Evolutionary conservation across 805 yeast genomes (phyloP).

Genomic region (Yarrowia sp.): DNA sequence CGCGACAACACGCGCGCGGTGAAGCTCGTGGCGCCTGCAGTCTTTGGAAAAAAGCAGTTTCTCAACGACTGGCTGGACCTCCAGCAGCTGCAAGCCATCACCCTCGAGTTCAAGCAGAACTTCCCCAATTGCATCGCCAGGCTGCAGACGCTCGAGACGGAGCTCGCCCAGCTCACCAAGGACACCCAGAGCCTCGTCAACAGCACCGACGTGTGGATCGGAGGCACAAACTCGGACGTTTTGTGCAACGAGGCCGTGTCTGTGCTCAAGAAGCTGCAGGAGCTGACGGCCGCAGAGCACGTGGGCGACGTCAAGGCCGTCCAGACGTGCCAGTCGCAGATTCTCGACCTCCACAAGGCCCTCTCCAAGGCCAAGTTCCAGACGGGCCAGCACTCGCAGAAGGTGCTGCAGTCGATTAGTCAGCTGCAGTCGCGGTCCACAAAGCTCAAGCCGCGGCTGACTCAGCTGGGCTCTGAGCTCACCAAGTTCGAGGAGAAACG

Average conservation of each 20-base stretch:
- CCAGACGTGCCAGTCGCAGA: background rate
- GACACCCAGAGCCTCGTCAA: background rate
- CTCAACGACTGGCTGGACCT: constrained; percentile 15
- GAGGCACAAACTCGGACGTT: background rate
- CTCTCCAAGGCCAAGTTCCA: constrained; percentile 7
- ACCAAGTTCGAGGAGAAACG: constrained; percentile 36
- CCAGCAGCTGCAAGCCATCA: background rate
- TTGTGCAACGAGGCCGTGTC: background rate
- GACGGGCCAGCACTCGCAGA: constrained; percentile 7
- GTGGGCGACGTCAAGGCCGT: background rate
- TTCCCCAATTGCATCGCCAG: background rate
- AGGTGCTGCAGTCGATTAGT: constrained; percentile 2
- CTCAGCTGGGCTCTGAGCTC: constrained; percentile 32
- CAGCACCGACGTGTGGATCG: constrained; percentile 3
- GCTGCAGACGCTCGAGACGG: background rate
- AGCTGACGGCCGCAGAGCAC: background rate
- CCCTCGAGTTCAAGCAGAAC: background rate
- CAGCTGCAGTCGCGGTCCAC: constrained; percentile 36
- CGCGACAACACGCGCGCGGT: background rate
- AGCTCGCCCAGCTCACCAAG: background rate
- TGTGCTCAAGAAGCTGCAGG: background rate
- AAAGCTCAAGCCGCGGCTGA: constrained; percentile 35
- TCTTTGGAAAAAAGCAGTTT: background rate
- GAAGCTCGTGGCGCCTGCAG: background rate
- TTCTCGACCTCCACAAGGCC: background rate